Evolutionary conservation across 2,329 filamentous ascomycete species (phyloP).

Genomic region (Aspergillus calidoustus): DNA sequence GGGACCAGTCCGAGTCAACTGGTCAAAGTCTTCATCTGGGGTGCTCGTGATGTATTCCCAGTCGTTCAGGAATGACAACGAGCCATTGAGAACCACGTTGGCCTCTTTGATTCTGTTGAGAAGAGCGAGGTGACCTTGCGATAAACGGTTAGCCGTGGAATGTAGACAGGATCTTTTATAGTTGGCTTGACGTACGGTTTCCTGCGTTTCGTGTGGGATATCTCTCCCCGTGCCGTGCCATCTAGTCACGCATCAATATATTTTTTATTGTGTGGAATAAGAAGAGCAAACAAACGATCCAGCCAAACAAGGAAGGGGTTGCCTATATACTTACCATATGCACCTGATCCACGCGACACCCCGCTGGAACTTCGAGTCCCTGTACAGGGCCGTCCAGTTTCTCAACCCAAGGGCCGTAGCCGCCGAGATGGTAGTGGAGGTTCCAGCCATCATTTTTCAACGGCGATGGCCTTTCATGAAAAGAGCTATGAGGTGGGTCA

Average conservation of each 20-base stretch:
- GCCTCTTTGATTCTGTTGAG: slow-evolving; percentile 52
- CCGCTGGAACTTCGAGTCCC: slow-evolving; percentile 50
- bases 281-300: neutral
- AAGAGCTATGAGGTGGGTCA: slow-evolving; percentile 14
- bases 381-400: slow-evolving; percentile 48
- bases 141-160: neutral
- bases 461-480: neutral
- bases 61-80: slow-evolving; percentile 58
- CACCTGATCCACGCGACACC: slow-evolving; percentile 60
- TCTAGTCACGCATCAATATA: slow-evolving; percentile 39
- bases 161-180: neutral
- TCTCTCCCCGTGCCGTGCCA: slow-evolving; percentile 62
- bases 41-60: slow-evolving; percentile 60
- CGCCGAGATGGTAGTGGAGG: slow-evolving; percentile 58
- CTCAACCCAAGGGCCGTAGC: slow-evolving; percentile 61
- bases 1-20: slow-evolving; percentile 60
- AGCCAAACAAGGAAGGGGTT: neutral
- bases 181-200: slow-evolving; percentile 46
- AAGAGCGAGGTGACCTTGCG: slow-evolving; percentile 52
- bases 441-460: slow-evolving; percentile 47
- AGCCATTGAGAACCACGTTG: slow-evolving; percentile 51
- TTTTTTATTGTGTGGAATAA: neutral
- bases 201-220: slow-evolving; percentile 60
- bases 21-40: slow-evolving; percentile 53
- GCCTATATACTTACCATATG: slow-evolving; percentile 55